Percentiles rank a stretch among this genome's conserved stretches.
phyloP scores from a whole-genome alignment of 1,284 basidiomycete species.

The Binderoboletus segoi region DNA sequence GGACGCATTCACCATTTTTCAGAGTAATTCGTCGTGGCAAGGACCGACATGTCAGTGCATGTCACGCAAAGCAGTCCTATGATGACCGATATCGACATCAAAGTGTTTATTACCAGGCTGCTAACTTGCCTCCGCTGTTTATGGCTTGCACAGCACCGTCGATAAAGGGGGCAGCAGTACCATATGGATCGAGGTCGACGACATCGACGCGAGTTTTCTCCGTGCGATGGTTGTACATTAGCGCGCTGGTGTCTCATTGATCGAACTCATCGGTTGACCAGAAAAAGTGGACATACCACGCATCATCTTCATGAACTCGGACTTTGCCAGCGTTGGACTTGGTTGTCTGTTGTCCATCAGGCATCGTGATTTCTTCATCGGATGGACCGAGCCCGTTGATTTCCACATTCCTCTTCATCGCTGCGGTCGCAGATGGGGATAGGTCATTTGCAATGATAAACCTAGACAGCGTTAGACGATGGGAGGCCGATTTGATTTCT shows the following conservation, averaged over 20 bases:
- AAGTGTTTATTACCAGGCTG: not conserved
- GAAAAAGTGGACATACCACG: conserved; percentile 61
- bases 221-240: conserved; percentile 90
- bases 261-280: not conserved
- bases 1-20: conserved; percentile 81
- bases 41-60: conserved; percentile 93
- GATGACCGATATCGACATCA: conserved; percentile 1
- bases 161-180: conserved; percentile 95
- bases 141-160: conserved; percentile 96
- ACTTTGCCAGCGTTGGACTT: conserved; percentile 56
- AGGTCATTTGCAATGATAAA: conserved; percentile 95
- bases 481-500: not conserved
- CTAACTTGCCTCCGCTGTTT: conserved; percentile 74
- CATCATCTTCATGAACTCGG: conserved; percentile 87
- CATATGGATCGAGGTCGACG: conserved; percentile 97
- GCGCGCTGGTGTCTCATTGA: conserved; percentile 50
- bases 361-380: conserved; percentile 19
- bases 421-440: conserved; percentile 80
- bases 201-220: conserved; percentile 83
- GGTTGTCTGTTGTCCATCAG: conserved; percentile 19
- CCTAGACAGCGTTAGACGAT: conserved; percentile 35
- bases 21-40: conserved; percentile 93
- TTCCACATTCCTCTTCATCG: conserved; percentile 89
- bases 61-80: conserved; percentile 89
- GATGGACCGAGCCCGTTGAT: conserved; percentile 77